Conservation (phyloP, 352 stramenopile species). For the Globisporangium paroecandrum region DNA sequence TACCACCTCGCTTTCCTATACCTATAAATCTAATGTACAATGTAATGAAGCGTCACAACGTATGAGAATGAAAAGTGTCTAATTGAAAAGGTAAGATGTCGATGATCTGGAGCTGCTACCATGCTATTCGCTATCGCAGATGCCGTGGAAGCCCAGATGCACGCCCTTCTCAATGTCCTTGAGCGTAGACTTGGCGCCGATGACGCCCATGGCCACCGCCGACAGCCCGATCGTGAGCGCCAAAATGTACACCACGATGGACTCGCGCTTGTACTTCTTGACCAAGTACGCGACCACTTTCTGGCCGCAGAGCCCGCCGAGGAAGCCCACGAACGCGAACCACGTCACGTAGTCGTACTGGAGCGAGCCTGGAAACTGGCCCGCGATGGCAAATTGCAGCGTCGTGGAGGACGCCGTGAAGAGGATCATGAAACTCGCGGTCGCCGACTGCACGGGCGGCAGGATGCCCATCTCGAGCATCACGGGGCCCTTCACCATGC, state of each 20-base stretch:
- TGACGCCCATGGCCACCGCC: conserved; percentile 61
- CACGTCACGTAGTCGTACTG: conserved; percentile 92
- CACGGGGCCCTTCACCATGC: conserved; percentile 96
- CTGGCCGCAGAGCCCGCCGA: conserved; percentile 72
- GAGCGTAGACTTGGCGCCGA: conserved; percentile 54
- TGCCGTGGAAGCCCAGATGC: conserved; percentile 60
- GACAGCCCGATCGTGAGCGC: conserved; percentile 70
- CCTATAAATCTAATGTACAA: conserved; percentile 1
- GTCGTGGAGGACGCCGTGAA: conserved; percentile 94
- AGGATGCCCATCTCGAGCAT: conserved; percentile 98
- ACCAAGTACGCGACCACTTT: conserved; percentile 88
- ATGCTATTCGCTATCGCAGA: conserved; percentile 54
- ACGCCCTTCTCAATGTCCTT: conserved; percentile 55
- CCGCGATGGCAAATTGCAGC: conserved; percentile 79
- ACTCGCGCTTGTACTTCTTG: conserved; percentile 86
- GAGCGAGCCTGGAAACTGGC: conserved; percentile 64
- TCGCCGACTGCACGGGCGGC: conserved; percentile 84
- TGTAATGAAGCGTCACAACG: background rate
- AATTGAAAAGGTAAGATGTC: background rate
- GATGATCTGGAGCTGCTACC: background rate
- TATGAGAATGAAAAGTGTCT: background rate
- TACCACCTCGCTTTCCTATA: background rate
- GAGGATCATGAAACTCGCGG: conserved; percentile 90
- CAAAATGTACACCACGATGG: conserved; percentile 81
- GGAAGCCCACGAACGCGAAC: conserved; percentile 90